phyloP scores from a whole-genome alignment of 441 rosid species.

The Euphorbia schlechtendalii region DNA sequence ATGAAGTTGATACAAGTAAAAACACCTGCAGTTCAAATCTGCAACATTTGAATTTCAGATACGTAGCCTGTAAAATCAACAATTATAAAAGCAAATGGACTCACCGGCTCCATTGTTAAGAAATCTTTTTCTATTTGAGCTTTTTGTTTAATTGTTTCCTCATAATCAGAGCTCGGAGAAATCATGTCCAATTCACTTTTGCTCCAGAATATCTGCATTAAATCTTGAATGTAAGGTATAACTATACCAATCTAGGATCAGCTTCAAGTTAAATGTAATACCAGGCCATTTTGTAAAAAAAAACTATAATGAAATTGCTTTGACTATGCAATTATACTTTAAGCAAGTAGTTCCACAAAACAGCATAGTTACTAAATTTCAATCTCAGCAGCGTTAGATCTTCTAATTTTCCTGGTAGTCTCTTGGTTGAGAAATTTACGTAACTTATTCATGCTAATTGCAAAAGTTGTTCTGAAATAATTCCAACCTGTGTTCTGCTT shows the following conservation, averaged over 20 bases:
- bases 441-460: not conserved
- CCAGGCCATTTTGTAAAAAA: not conserved
- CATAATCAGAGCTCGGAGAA: conserved; percentile 45
- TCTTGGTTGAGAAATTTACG: not conserved
- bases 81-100: conserved; percentile 14
- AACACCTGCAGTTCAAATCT: not conserved
- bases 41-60: not conserved
- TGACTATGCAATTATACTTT: not conserved
- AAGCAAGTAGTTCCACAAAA: not conserved
- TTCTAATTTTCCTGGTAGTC: not conserved
- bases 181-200: conserved; percentile 62
- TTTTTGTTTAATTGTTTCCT: conserved; percentile 56
- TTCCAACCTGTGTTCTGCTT: not conserved
- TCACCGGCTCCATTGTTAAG: conserved; percentile 39
- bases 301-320: not conserved
- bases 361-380: not conserved
- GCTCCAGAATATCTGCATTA: conserved; percentile 65
- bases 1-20: too few relatives aligned
- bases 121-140: conserved; percentile 46
- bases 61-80: not conserved
- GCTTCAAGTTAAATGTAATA: not conserved
- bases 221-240: not conserved
- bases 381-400: not conserved
- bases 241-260: not conserved
- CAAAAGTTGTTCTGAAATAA: conserved; percentile 6